Percentiles rank a stretch among this genome's conserved stretches.
These are phyloP conservation scores for Aspergillus sp. DNA, from an alignment of 2,329 filamentous ascomycete species.

Conservation along the genomic window DNA sequence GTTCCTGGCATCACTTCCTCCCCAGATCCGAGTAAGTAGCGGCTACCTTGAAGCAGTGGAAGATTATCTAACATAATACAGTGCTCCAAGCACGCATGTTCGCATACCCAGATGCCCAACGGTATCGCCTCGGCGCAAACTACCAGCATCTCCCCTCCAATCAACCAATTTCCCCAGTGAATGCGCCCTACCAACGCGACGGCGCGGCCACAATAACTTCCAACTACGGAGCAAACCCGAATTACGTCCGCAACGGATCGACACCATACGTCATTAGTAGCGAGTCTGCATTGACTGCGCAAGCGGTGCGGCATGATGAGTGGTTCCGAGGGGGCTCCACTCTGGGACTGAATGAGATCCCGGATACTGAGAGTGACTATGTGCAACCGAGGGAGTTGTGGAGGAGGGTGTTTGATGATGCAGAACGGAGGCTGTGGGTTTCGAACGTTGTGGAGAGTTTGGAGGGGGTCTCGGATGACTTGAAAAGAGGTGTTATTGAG, in stretches of 20 bases:
- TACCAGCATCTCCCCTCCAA: conserved; percentile 37
- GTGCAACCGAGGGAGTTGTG: conserved; percentile 25
- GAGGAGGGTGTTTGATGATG: conserved; percentile 21
- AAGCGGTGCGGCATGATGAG: conserved; percentile 17
- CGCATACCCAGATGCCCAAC: conserved; percentile 51
- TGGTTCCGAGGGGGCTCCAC: conserved; percentile 13
- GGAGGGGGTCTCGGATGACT: conserved; percentile 14
- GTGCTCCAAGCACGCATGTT: conserved; percentile 57
- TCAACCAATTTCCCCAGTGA: conserved; percentile 28
- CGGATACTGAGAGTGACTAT: conserved; percentile 24
- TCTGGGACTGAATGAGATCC: conserved; percentile 18
- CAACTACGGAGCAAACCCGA: conserved; percentile 56
- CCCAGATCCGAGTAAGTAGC: conserved; percentile 47
- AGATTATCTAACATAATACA: conserved; percentile 11
- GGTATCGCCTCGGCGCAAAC: conserved; percentile 36
- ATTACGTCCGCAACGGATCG: conserved; percentile 40
- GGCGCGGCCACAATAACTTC: conserved; percentile 32
- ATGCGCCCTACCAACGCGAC: conserved; percentile 48
- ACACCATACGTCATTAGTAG: conserved; percentile 11
- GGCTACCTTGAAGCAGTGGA: not conserved
- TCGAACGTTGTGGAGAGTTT: conserved; percentile 18
- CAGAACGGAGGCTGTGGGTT: conserved; percentile 15
- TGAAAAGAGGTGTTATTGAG: conserved; percentile 11
- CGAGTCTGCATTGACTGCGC: conserved; percentile 5
- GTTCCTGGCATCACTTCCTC: conserved; percentile 57